These are phyloP conservation scores for Panellus pusillus DNA, from an alignment of 768 basidiomycete genomes.

Conservation along the genomic window DNA sequence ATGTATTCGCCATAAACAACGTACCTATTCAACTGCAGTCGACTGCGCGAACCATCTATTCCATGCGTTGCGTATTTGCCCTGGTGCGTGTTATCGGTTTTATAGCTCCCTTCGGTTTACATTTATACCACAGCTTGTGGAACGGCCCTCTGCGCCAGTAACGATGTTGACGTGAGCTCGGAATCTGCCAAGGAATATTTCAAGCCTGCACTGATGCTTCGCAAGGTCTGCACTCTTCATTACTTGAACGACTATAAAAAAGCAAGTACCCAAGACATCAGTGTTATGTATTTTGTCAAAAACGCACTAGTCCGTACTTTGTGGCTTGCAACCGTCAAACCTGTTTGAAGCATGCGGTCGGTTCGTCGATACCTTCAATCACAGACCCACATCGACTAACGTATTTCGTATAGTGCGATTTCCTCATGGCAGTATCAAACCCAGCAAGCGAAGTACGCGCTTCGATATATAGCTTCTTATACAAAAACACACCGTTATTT, in stretches of 20 bases:
- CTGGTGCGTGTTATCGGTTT: conserved; percentile 46
- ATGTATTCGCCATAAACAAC: conserved; percentile 9
- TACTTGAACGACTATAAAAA: conserved; percentile 93
- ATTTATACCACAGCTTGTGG: conserved; percentile 61
- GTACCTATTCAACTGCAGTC: conserved; percentile 49
- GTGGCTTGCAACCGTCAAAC: conserved; percentile 71
- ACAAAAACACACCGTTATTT: conserved; percentile 6
- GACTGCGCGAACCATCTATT: conserved; percentile 86
- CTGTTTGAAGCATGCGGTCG: conserved; percentile 83
- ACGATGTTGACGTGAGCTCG: conserved; percentile 61
- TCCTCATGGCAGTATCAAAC: conserved; percentile 92
- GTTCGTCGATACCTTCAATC: conserved; percentile 39
- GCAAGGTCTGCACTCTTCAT: conserved; percentile 75
- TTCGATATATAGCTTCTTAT: background rate
- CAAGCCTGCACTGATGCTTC: background rate
- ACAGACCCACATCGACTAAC: background rate
- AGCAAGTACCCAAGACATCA: conserved; percentile 49
- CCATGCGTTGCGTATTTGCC: conserved; percentile 73
- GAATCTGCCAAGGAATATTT: background rate
- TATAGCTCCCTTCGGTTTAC: background rate
- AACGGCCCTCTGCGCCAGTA: conserved; percentile 59
- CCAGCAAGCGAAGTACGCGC: conserved; percentile 74
- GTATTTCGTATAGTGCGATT: conserved; percentile 53
- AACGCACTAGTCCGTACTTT: conserved; percentile 91
- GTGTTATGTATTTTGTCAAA: conserved; percentile 12